Conservation (phyloP, 768 basidiomycete genomes). For the Hortiboletus flavorubellus region DNA sequence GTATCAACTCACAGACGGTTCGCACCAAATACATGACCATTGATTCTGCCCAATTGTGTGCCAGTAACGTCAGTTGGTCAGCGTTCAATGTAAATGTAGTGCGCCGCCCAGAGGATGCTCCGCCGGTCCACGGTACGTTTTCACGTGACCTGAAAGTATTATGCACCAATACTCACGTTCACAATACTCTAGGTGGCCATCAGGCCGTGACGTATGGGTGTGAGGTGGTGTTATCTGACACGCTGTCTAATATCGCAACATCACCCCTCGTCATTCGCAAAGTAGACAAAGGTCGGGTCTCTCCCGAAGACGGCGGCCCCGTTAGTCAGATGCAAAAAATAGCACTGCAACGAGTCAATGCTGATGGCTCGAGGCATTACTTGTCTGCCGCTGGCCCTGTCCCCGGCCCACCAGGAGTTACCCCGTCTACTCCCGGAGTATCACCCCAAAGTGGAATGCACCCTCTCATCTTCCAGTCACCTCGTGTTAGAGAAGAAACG, state of each 20-base stretch:
- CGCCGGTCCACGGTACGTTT: slow-evolving; percentile 59
- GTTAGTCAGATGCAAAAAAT: slow-evolving; percentile 98
- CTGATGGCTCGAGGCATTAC: slow-evolving; percentile 82
- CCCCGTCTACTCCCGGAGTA: slow-evolving; percentile 71
- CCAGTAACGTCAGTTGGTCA: slow-evolving; percentile 91
- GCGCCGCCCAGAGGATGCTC: slow-evolving; percentile 62
- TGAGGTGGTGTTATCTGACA: slow-evolving; percentile 81
- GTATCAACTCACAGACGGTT: slow-evolving; percentile 95
- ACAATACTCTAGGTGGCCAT: slow-evolving; percentile 50
- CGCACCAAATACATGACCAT: slow-evolving; percentile 98
- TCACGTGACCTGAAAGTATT: slow-evolving; percentile 48
- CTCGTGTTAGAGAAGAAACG: slow-evolving; percentile 77
- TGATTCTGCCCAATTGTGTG: slow-evolving; percentile 76
- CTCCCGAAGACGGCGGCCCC: slow-evolving; percentile 86
- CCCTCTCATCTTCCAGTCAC: slow-evolving; percentile 73
- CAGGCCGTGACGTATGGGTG: slow-evolving; percentile 91
- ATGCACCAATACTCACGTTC: slow-evolving; percentile 39
- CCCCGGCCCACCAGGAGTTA: slow-evolving; percentile 68
- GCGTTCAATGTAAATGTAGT: slow-evolving; percentile 93
- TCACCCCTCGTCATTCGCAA: slow-evolving; percentile 87
- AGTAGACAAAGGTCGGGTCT: slow-evolving; percentile 86
- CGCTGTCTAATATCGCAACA: slow-evolving; percentile 80
- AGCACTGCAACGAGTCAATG: slow-evolving; percentile 79
- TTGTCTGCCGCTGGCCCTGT: slow-evolving; percentile 85
- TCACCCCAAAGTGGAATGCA: slow-evolving; percentile 78